phyloP scores from a whole-genome alignment of 2,329 filamentous ascomycete genomes.

The Arthrobotrys pseudoclavata region DNA sequence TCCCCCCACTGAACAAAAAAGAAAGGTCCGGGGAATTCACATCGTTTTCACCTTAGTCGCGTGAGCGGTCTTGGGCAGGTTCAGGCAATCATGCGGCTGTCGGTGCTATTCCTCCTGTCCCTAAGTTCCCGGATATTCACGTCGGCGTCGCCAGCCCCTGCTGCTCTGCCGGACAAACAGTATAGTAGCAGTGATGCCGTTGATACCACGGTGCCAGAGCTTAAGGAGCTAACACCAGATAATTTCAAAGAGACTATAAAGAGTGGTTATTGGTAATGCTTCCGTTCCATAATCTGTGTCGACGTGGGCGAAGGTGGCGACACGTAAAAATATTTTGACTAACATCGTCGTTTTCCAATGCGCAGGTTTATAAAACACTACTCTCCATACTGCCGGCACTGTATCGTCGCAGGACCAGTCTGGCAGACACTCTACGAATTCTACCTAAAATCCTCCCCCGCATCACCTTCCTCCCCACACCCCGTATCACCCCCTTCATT shows the following conservation, averaged over 20 bases:
- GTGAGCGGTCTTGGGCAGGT: slow-evolving; percentile 34
- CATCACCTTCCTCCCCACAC: slow-evolving; percentile 70
- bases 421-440: slow-evolving; percentile 96
- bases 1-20: not conserved
- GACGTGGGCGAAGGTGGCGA: slow-evolving; percentile 12
- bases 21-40: not conserved
- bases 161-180: slow-evolving; percentile 25
- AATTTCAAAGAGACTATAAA: slow-evolving; percentile 68
- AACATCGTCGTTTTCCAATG: slow-evolving; percentile 55
- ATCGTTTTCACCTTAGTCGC: slow-evolving; percentile 17
- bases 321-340: not conserved
- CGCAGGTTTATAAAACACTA: slow-evolving; percentile 71
- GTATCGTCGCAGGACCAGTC: slow-evolving; percentile 81
- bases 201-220: slow-evolving; percentile 33
- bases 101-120: slow-evolving; percentile 52
- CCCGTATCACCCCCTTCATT: slow-evolving; percentile 74
- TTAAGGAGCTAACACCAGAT: slow-evolving; percentile 51
- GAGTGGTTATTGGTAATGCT: slow-evolving; percentile 70
- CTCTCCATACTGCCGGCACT: slow-evolving; percentile 76
- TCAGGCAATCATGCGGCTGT: slow-evolving; percentile 55
- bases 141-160: slow-evolving; percentile 46
- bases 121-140: slow-evolving; percentile 32
- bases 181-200: slow-evolving; percentile 7
- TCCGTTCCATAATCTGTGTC: not conserved
- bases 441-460: slow-evolving; percentile 86